These are phyloP conservation scores for Parastagonospora nodorum DNA, from an alignment of 2,329 filamentous ascomycete genomes.

Conservation along the genomic window DNA sequence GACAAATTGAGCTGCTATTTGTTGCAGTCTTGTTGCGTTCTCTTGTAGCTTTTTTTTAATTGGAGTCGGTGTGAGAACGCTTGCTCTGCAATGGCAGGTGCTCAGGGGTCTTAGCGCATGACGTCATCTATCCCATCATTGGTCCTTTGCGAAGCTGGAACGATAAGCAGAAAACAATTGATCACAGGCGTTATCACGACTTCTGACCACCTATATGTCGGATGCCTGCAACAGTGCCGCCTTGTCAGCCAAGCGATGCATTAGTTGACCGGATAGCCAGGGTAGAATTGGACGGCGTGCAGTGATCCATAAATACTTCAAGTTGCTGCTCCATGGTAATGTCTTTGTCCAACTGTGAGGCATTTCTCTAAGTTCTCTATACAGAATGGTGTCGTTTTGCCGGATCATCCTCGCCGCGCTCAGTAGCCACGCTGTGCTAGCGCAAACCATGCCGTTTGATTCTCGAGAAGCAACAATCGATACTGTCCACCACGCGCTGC, in stretches of 20 bases:
- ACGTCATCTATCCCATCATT: slow-evolving; percentile 20
- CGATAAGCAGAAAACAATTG: slow-evolving; percentile 10
- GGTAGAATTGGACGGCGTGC: neutral
- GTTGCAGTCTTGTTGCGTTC: no score
- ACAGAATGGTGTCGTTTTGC: slow-evolving; percentile 12
- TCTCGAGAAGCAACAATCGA: slow-evolving; percentile 64
- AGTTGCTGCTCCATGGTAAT: neutral
- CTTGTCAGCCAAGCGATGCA: neutral
- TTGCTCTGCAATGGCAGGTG: slow-evolving; percentile 23
- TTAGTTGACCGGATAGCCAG: neutral
- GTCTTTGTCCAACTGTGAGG: neutral
- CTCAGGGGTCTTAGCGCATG: slow-evolving; percentile 8
- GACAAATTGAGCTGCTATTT: no score
- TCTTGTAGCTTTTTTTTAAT: no score
- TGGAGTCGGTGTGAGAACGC: no score
- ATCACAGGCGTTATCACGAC: slow-evolving; percentile 17
- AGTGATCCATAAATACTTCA: no score
- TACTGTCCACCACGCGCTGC: slow-evolving; percentile 61
- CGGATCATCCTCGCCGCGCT: slow-evolving; percentile 4
- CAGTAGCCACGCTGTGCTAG: slow-evolving; percentile 7
- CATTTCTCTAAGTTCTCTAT: no score
- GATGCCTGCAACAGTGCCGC: neutral
- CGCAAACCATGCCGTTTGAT: slow-evolving; percentile 52
- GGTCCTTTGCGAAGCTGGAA: slow-evolving; percentile 12
- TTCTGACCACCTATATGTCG: slow-evolving; percentile 8